These are phyloP conservation scores for Jaapia argillacea DNA, from an alignment of 768 basidiomycete genomes.

Conservation along the genomic window DNA sequence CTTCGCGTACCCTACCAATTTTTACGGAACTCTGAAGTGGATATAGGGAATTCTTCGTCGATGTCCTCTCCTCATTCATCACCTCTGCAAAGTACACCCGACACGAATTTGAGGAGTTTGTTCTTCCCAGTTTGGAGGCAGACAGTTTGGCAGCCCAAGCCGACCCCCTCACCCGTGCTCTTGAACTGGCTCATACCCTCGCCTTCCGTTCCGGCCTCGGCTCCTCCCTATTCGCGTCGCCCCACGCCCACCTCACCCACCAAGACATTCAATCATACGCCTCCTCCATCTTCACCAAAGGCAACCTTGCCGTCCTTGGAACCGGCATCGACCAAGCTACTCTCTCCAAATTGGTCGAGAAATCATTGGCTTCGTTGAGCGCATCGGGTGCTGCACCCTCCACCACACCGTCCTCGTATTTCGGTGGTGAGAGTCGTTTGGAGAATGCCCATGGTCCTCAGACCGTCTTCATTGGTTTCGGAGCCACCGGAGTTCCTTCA, in stretches of 20 bases:
- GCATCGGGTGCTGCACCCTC: constrained; percentile 25
- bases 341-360: constrained; percentile 63
- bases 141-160: constrained; percentile 55
- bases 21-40: background rate
- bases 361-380: constrained; percentile 45
- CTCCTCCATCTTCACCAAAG: constrained; percentile 59
- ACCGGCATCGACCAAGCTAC: constrained; percentile 71
- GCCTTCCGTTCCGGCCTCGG: constrained; percentile 96
- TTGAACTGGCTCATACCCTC: constrained; percentile 82
- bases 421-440: constrained; percentile 84
- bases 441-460: constrained; percentile 45
- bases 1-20: constrained; percentile 1
- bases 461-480: constrained; percentile 85
- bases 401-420: constrained; percentile 42
- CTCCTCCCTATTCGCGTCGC: constrained; percentile 77
- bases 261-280: constrained; percentile 72
- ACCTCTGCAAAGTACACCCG: constrained; percentile 75
- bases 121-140: constrained; percentile 56
- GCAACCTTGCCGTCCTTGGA: constrained; percentile 79
- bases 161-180: constrained; percentile 56
- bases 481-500: constrained; percentile 51
- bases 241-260: constrained; percentile 50
- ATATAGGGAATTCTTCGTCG: constrained; percentile 77
- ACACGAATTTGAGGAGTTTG: constrained; percentile 69
- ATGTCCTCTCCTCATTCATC: constrained; percentile 77